Evolutionary conservation across 768 basidiomycete genomes (phyloP).

Genomic region (Pholiota microspora): DNA sequence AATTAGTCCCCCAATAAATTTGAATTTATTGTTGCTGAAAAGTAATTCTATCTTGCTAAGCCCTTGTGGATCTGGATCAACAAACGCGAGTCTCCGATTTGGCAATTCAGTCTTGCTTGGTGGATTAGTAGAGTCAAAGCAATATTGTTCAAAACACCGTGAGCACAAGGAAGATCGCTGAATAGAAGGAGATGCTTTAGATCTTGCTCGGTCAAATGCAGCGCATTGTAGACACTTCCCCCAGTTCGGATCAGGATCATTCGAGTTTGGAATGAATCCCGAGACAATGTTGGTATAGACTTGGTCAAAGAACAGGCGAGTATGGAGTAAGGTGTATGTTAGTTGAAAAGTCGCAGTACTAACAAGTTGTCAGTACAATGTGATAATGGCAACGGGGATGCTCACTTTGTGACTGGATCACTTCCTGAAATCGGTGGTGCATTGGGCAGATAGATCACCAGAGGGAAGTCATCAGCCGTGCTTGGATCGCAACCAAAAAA

Average conservation of each 20-base stretch:
- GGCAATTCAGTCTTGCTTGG: slow-evolving; percentile 42
- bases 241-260: slow-evolving; percentile 57
- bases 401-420: slow-evolving; percentile 65
- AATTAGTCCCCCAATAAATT: slow-evolving; percentile 46
- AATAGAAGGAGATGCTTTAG: slow-evolving; percentile 31
- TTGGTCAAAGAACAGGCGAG: slow-evolving; percentile 58
- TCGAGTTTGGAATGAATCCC: slow-evolving; percentile 62
- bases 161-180: slow-evolving; percentile 39
- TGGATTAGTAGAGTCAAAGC: slow-evolving; percentile 46
- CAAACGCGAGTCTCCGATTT: slow-evolving; percentile 42
- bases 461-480: slow-evolving; percentile 53
- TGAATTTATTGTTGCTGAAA: slow-evolving; percentile 41
- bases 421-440: slow-evolving; percentile 65
- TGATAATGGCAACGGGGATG: too few relatives aligned
- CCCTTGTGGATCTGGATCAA: slow-evolving; percentile 55
- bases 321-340: slow-evolving; percentile 55
- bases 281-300: slow-evolving; percentile 51
- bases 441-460: slow-evolving; percentile 77
- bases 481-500: slow-evolving; percentile 79
- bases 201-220: slow-evolving; percentile 49
- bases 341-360: slow-evolving; percentile 61
- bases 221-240: slow-evolving; percentile 71
- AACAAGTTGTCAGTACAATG: background rate
- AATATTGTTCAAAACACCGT: slow-evolving; percentile 54
- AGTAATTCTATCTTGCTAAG: slow-evolving; percentile 41